Conservation (phyloP, 345 rosid genomes). For the Fremontodendron californicum region DNA sequence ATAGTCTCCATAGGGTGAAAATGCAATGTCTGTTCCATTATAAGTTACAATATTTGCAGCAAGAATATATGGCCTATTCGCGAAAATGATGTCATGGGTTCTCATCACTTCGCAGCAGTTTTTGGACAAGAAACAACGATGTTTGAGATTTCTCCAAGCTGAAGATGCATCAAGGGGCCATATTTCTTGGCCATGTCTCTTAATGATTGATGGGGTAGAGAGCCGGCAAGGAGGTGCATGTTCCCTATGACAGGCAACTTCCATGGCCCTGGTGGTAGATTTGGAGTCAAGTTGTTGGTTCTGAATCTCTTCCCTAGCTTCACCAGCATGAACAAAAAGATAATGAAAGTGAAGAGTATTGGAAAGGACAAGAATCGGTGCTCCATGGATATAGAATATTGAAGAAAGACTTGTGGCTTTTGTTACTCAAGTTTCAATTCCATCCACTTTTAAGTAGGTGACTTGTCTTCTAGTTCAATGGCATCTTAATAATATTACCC, state of each 20-base stretch:
- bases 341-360: not conserved
- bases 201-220: slow-evolving; percentile 23
- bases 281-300: not conserved
- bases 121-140: slow-evolving; percentile 27
- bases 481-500: not conserved
- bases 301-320: slow-evolving; percentile 2
- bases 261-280: slow-evolving; percentile 36
- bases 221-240: slow-evolving; percentile 25
- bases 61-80: slow-evolving; percentile 20
- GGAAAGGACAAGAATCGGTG: not conserved
- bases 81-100: slow-evolving; percentile 31
- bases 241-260: slow-evolving; percentile 37
- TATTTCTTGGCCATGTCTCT: slow-evolving; percentile 28
- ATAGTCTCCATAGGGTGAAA: slow-evolving; percentile 20
- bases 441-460: not conserved
- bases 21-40: not conserved
- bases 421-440: not conserved
- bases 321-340: slow-evolving; percentile 5
- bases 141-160: slow-evolving; percentile 27
- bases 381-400: not conserved
- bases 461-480: not conserved
- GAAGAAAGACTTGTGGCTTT: not conserved
- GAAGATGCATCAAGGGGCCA: slow-evolving; percentile 38
- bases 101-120: slow-evolving; percentile 31
- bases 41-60: not conserved